Conservation (phyloP, 106 monocot species). For the Allium sativum region DNA sequence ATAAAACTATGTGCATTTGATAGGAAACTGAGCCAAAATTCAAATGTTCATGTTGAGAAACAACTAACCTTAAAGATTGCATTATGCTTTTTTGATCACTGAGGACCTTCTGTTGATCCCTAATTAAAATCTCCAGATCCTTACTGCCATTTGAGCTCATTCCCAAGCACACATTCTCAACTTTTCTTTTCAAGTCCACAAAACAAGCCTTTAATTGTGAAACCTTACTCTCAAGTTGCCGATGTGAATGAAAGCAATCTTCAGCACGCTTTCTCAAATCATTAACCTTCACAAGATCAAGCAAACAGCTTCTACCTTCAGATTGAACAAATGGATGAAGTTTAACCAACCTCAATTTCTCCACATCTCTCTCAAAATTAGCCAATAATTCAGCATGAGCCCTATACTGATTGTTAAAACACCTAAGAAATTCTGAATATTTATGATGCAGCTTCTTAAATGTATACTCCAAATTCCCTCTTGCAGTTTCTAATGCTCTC, state of each 20-base stretch:
- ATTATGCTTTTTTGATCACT: constrained; percentile 78
- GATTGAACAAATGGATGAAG: constrained; percentile 63
- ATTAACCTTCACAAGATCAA: constrained; percentile 83
- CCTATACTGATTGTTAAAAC: constrained; percentile 58
- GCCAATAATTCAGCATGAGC: constrained; percentile 53
- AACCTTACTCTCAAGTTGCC: constrained; percentile 85
- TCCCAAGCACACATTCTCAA: constrained; percentile 36
- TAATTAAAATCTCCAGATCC: constrained; percentile 49
- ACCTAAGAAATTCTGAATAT: constrained; percentile 56
- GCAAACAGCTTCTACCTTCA: constrained; percentile 52
- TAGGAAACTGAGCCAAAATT: no score
- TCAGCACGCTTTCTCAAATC: constrained; percentile 57
- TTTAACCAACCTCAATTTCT: constrained; percentile 43
- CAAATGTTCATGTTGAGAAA: no score
- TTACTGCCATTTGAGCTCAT: constrained; percentile 33
- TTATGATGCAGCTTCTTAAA: constrained; percentile 47
- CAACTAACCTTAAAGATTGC: constrained; percentile 79
- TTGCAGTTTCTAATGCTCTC: constrained; percentile 69
- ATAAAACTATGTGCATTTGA: no score
- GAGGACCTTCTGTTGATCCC: constrained; percentile 52
- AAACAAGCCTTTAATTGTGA: constrained; percentile 71
- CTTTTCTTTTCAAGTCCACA: constrained; percentile 51
- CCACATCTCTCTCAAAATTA: constrained; percentile 65
- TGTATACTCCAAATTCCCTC: constrained; percentile 64
- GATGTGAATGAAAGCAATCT: constrained; percentile 52